These are phyloP conservation scores for Plasmodium gaboni DNA, from an alignment of 169 alveolate species.

Conservation along the genomic window DNA sequence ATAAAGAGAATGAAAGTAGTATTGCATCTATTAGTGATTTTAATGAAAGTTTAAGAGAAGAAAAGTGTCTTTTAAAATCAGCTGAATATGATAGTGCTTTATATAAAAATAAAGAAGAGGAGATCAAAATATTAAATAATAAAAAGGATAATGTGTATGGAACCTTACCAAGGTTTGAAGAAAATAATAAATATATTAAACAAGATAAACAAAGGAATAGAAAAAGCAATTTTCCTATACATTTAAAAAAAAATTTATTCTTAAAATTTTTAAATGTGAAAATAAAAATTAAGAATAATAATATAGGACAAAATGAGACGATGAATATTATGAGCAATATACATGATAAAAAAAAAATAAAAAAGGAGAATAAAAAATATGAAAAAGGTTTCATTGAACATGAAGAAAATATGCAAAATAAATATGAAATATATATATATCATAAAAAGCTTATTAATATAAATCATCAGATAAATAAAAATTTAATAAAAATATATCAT, in stretches of 20 bases:
- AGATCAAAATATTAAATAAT: no score
- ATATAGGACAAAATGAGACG: no score
- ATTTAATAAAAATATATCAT: constrained; percentile 38
- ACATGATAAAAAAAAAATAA: background rate
- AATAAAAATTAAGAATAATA: constrained; percentile 20
- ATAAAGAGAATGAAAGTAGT: no score
- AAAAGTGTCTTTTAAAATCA: no score
- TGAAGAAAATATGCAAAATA: constrained; percentile 11
- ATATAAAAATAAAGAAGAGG: no score
- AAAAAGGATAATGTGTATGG: no score
- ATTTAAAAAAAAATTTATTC: background rate
- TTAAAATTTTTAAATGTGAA: constrained; percentile 20
- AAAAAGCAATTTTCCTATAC: background rate
- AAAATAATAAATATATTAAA: background rate
- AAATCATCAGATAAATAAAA: constrained; percentile 63
- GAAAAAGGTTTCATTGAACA: background rate
- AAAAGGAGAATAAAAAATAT: background rate
- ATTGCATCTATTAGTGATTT: no score
- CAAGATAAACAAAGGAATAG: background rate
- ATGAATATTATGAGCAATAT: background rate
- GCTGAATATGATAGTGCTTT: no score
- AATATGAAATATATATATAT: constrained; percentile 57
- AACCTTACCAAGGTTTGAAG: background rate
- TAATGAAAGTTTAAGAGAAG: no score
- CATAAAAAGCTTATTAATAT: constrained; percentile 63